Percentiles rank a stretch among this genome's conserved stretches.
Conservation (phyloP, 306 rosid species). For the Hippophae rhamnoides region DNA sequence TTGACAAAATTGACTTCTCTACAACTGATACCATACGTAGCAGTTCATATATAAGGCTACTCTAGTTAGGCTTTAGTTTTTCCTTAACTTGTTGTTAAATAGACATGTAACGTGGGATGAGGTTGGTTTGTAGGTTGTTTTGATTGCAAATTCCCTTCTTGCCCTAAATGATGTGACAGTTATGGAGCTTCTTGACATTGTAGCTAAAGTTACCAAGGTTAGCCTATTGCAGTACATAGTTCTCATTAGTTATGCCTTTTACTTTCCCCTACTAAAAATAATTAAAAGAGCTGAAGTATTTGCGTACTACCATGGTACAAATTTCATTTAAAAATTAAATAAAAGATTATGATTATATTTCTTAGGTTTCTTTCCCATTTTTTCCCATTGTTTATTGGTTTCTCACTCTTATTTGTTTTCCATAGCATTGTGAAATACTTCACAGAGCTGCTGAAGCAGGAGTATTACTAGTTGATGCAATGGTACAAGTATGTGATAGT, state of each 20-base stretch:
- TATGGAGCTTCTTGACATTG: slow-evolving; percentile 90
- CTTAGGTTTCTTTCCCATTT: too few species aligned
- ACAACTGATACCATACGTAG: too few species aligned
- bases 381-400: too few species aligned
- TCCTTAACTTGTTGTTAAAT: neutral
- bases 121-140: slow-evolving; percentile 60
- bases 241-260: neutral
- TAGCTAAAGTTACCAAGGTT: slow-evolving; percentile 98
- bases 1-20: too few species aligned
- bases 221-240: slow-evolving; percentile 14
- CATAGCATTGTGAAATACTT: slow-evolving; percentile 89
- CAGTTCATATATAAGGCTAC: neutral
- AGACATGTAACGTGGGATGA: neutral
- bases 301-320: too few species aligned
- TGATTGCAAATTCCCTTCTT: slow-evolving; percentile 91
- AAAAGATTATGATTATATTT: too few species aligned
- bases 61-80: neutral
- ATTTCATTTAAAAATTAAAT: too few species aligned
- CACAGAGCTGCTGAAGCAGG: slow-evolving; percentile 95
- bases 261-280: too few species aligned
- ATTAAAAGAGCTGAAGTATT: too few species aligned
- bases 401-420: slow-evolving; percentile 24
- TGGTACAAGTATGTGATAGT: slow-evolving; percentile 23
- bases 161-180: slow-evolving; percentile 95
- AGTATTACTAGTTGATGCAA: slow-evolving; percentile 87